phyloP scores from a whole-genome alignment of 495 filamentous ascomycete species.

The Parmelia sp. region DNA sequence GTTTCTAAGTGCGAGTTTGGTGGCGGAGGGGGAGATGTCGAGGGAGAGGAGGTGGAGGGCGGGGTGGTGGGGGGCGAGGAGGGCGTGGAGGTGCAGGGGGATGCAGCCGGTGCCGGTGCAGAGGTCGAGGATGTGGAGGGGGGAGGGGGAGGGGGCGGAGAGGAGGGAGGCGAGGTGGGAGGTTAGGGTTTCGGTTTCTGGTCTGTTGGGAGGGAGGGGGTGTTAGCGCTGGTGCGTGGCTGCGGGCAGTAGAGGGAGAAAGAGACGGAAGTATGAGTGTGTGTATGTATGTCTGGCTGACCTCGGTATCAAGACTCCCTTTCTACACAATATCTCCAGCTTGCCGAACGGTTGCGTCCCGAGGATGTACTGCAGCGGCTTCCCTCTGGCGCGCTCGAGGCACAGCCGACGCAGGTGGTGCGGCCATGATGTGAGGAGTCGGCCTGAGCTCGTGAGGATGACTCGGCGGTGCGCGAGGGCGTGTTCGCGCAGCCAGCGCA shows the following conservation, averaged over 20 bases:
- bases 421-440: slow-evolving; percentile 26
- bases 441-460: not conserved
- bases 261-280: too few species aligned
- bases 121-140: slow-evolving; percentile 66
- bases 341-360: slow-evolving; percentile 84
- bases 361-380: slow-evolving; percentile 84
- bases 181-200: slow-evolving; percentile 68
- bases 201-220: too few species aligned
- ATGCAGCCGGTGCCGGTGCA: slow-evolving; percentile 94
- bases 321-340: slow-evolving; percentile 67
- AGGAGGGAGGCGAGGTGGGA: slow-evolving; percentile 49
- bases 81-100: slow-evolving; percentile 59
- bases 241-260: not conserved
- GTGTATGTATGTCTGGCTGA: too few species aligned
- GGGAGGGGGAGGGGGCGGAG: slow-evolving; percentile 1
- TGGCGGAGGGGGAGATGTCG: slow-evolving; percentile 43
- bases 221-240: too few species aligned
- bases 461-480: slow-evolving; percentile 29
- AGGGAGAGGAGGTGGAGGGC: slow-evolving; percentile 37
- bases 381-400: slow-evolving; percentile 51
- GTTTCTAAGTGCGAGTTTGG: slow-evolving; percentile 57
- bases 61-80: slow-evolving; percentile 38
- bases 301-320: slow-evolving; percentile 81
- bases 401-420: slow-evolving; percentile 46
- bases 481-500: slow-evolving; percentile 78